Evolutionary conservation across 495 filamentous ascomycete species (phyloP), one percentile per base, ranked within the genome.

Genomic region (Coniosporium apollinis): DNA sequence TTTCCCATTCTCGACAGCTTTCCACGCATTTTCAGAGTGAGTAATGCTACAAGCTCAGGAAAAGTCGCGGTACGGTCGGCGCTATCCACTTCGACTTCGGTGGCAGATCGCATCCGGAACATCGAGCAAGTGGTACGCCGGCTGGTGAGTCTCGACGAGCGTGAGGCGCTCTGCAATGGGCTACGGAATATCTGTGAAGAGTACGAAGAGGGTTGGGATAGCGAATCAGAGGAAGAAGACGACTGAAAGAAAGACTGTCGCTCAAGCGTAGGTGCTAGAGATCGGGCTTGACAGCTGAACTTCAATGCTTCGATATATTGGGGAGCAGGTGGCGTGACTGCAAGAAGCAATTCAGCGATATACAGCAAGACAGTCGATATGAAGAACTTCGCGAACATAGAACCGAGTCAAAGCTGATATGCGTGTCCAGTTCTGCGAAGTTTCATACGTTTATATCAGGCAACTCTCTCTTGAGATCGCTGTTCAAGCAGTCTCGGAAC

Each of bases 1-100:
- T 84, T 82, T 51, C 85, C 89, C 3, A 51, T 85, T 9, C 66
- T 92, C 19, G 73, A 86, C 51, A 92, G 82, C 55, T 93, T 81
- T 61, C 89, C 69, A 24, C 58, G 39, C 21, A 79, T 79, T 41
- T 86, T 76, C 60, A 45, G 47, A 15, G 38, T 10, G 34, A 16
- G 4, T 38, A 31, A 14, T 33, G 26, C n/a, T 17, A 35, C 22
- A 22, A 24, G 15, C 21, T 17, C 22, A 11, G 26, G 44, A 5
- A 52, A 57, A n/a, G 36, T 79, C 31, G 67, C 65, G 19, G 55
- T 89, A 7, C 62, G 68, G 25, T 66, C 74, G 28, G 69, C 72
- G 3, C 57, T 97, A 32, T 79, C 82, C 2, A 78, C 81, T 1
- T 80, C 82, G 16, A 70, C 80, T 5, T 67, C 71, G 1, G 75